Base-by-base conservation (phyloP, 139 green algal genomes). In the Micromonas commoda region DNA sequence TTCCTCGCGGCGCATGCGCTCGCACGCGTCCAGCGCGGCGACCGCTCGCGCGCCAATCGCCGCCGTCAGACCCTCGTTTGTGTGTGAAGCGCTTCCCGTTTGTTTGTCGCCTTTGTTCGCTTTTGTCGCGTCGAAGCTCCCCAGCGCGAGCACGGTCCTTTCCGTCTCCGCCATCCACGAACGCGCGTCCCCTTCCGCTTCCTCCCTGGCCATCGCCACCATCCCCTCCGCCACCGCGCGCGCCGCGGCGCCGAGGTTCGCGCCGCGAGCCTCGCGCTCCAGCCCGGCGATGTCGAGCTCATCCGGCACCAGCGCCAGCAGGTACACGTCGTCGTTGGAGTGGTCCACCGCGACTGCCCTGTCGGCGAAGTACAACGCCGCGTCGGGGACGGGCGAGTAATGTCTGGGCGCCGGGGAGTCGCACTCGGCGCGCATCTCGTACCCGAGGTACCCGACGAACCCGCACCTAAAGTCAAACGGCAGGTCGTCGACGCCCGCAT, bases 381-480 rank as follows among this genome's bases (percentile, higher is more conserved):
- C 92, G 66, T 99, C 94, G 0, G 95, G 93, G 6, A 77, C 84
- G 3, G 78, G n/a, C 13, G 87, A 83, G 37, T 20, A 35, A 24
- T 83, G 33, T 6, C 2, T 38, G n/a, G 38, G 71, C 28, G 39
- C 23, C 0, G 13, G 32, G 3, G 61, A 79, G 5, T 70, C 81
- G 21, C 78, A 82, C 60, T 85, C 79, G n/a, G 26, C 54, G 9
- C 45, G 96, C 5, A 98, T 87, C 84, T 99, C 95, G 81, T 97
- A 99, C 3, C 93, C 94, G n/a, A 98, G 77, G 83, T 96, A 98
- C 20, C 95, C 95, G 9, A 98, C 92, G 31, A 91, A 89, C 0
- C 95, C 95, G 29, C 95, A 92, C 85, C 88, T 93, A 68, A 99
- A 97, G 81, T 97, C 37, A 5, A 75, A 75, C 68, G 68, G 24